These are phyloP conservation scores for Purshia tridentata DNA, from an alignment of 306 rosid genomes.

Conservation along the genomic window DNA sequence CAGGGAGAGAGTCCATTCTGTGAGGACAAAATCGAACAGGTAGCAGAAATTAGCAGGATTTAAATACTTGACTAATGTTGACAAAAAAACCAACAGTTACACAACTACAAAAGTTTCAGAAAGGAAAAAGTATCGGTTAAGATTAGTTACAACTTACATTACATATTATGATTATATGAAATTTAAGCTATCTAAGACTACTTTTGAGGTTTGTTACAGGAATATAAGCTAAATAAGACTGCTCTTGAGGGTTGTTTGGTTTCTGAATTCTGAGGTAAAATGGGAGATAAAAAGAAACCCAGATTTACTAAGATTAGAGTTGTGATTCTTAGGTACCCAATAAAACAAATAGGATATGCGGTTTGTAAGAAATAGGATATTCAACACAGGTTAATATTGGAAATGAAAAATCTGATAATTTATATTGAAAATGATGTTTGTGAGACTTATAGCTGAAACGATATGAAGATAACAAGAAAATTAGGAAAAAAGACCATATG, in stretches of 20 bases:
- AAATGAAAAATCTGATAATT: neutral
- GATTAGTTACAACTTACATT: too few species aligned
- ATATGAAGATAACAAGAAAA: neutral
- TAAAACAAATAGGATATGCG: neutral
- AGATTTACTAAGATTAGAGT: neutral
- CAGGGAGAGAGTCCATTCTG: constrained; percentile 83
- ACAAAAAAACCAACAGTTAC: neutral
- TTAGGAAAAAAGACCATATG: neutral
- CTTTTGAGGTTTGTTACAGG: neutral
- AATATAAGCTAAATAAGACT: neutral
- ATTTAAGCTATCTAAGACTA: neutral
- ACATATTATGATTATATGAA: neutral
- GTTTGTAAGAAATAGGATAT: neutral
- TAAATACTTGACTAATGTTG: too few species aligned
- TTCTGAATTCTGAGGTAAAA: neutral
- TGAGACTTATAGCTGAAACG: neutral
- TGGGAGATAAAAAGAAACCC: neutral
- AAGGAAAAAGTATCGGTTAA: neutral
- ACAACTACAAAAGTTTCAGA: neutral
- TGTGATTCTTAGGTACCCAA: neutral
- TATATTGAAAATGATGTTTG: neutral
- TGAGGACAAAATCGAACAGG: constrained; percentile 31
- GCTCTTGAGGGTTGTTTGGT: neutral
- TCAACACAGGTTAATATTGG: neutral
- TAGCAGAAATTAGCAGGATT: constrained; percentile 7